Conservation (phyloP, 1,284 basidiomycete genomes). For the Leccinum subfulvum region DNA sequence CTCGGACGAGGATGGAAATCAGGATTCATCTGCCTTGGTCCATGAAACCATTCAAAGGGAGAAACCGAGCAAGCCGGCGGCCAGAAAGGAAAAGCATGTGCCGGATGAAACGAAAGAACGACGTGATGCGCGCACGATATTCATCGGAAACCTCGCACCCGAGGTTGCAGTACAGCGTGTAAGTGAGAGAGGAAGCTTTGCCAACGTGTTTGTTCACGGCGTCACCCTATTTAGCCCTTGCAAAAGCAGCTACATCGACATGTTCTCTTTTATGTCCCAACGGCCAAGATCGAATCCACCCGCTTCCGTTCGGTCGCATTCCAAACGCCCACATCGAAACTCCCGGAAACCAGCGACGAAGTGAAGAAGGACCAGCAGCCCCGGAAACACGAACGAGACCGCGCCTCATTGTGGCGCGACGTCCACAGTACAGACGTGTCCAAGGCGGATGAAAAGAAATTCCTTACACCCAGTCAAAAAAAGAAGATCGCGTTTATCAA, state of each 20-base stretch:
- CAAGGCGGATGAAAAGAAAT: constrained; percentile 58
- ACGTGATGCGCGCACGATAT: constrained; percentile 82
- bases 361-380: constrained; percentile 35
- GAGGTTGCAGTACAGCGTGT: constrained; percentile 79
- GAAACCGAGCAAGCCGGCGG: constrained; percentile 12
- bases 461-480: constrained; percentile 83
- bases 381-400: constrained; percentile 56
- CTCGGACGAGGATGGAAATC: constrained; percentile 14
- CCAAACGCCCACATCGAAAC: constrained; percentile 69
- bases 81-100: constrained; percentile 41
- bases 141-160: constrained; percentile 88
- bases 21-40: constrained; percentile 18
- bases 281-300: constrained; percentile 82
- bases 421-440: constrained; percentile 44
- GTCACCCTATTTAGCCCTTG: constrained; percentile 41
- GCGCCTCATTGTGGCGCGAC: constrained; percentile 68
- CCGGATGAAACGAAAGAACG: constrained; percentile 73
- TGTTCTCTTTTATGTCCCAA: constrained; percentile 65
- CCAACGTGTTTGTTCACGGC: constrained; percentile 5
- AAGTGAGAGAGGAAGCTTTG: constrained; percentile 19
- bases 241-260: constrained; percentile 72
- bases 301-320: constrained; percentile 91
- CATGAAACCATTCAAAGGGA: constrained; percentile 38
- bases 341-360: constrained; percentile 43
- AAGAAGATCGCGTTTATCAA: constrained; percentile 95